Percentiles rank a stretch among this genome's conserved stretches.
These are phyloP conservation scores for Picea engelmannii DNA, from an alignment of 83 land plant species.

Conservation along the genomic window DNA sequence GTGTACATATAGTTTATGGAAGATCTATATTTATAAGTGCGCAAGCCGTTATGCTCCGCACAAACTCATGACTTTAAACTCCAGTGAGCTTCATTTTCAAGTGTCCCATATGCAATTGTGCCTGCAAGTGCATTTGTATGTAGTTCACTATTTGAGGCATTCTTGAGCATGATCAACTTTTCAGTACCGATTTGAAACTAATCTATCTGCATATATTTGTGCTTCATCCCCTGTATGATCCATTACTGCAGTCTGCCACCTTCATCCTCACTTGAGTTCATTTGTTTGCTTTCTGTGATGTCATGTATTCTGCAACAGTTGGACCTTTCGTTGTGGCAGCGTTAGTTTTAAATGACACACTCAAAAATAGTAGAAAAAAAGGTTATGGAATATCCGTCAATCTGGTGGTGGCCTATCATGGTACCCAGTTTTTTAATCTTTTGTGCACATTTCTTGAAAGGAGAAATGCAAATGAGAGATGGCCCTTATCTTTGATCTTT, in stretches of 20 bases:
- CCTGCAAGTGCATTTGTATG: not conserved
- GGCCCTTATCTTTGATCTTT: too few relatives aligned
- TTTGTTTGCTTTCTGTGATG: not conserved
- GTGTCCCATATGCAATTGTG: not conserved
- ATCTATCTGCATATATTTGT: not conserved
- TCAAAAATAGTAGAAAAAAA: not conserved
- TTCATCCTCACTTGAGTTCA: not conserved
- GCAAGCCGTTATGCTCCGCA: not conserved
- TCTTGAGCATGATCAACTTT: not conserved
- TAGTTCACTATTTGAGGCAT: not conserved
- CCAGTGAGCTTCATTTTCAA: not conserved
- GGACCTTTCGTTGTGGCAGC: too few relatives aligned
- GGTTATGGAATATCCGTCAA: not conserved
- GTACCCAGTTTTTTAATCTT: not conserved
- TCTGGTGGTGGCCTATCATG: not conserved
- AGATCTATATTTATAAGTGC: not conserved
- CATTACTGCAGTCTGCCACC: not conserved
- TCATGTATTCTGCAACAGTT: not conserved
- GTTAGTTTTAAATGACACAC: not conserved
- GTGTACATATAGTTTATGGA: not conserved
- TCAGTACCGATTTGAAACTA: not conserved
- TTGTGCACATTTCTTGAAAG: too few relatives aligned
- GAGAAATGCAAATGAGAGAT: too few relatives aligned
- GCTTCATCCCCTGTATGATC: not conserved
- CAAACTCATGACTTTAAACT: not conserved